Percentiles rank a stretch among this genome's conserved stretches.
Evolutionary conservation across 805 yeast genomes (phyloP).

Genomic region (Scheffersomyces ergatensis): DNA sequence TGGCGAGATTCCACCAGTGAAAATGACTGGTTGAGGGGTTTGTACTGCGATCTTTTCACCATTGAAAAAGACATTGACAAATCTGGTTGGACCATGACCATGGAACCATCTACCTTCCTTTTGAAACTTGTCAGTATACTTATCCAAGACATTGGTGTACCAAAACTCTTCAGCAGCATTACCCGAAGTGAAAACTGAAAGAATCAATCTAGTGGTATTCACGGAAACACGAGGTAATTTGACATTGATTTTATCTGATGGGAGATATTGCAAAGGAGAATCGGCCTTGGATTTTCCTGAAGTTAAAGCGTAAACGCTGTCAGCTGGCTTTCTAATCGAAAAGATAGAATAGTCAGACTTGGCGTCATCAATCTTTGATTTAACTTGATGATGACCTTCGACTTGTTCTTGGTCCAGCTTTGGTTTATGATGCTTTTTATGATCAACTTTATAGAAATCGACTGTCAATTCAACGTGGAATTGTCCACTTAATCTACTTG

Average conservation of each 20-base stretch:
- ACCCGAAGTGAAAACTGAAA: constrained; percentile 68
- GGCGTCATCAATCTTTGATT: neutral
- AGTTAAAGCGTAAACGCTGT: constrained; percentile 37
- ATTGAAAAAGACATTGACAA: constrained; percentile 59
- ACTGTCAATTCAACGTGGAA: constrained; percentile 54
- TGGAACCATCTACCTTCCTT: constrained; percentile 36
- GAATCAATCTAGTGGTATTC: constrained; percentile 58
- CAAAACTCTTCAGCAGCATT: constrained; percentile 82
- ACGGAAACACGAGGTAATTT: constrained; percentile 44
- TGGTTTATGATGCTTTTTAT: constrained; percentile 1
- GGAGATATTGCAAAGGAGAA: constrained; percentile 49
- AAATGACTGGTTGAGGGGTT: constrained; percentile 71
- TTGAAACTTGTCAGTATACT: constrained; percentile 38
- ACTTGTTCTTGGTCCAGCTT: neutral
- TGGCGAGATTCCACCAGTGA: constrained; percentile 81
- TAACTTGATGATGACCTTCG: neutral
- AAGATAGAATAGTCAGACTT: constrained; percentile 17
- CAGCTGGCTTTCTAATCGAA: constrained; percentile 33
- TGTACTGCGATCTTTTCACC: constrained; percentile 58
- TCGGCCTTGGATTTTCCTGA: constrained; percentile 10
- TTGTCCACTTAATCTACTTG: constrained; percentile 55
- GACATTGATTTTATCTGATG: constrained; percentile 34
- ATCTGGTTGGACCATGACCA: constrained; percentile 73
- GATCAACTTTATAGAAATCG: constrained; percentile 41
- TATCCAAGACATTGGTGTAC: constrained; percentile 63